Base-by-base conservation (phyloP, 345 rosid genomes). In the Gossypium anomalum region DNA sequence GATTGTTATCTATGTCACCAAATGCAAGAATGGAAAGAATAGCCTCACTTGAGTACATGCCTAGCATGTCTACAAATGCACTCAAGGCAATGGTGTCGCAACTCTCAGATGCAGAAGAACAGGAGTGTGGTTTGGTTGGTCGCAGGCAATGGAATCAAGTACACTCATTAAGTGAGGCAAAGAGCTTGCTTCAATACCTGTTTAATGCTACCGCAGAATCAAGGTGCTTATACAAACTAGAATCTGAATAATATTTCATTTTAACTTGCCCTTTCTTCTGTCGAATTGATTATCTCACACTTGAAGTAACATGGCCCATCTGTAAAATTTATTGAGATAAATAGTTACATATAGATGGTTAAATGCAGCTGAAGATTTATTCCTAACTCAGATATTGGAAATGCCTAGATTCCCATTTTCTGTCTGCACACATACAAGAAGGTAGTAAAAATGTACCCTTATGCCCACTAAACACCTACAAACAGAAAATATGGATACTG, bases 41-140 rank as follows among this genome's bases (percentile, higher is more conserved):
- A 62, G 84, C 88, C 74, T 85, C 92, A 71, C 87, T 92, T 41
- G 93, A 92, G 83, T 83, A 67, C 76, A 89, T 92, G 94, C 75
- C 88, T 78, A 86, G 81, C 80, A 82, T 89, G 87, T 86, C 97
- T 60, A 86, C 94, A 70, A 83, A 83, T 80, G 85, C 88, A 41
- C 92, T 92, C 71, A 85, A 70, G 57, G 83, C 85, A 59, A 92
- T 92, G 97, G 89, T 88, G 78, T 89, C 97, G 63, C 94, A 92
- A 80, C 89, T 92, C 82, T 89, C 88, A 34, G 97, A 88, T 81
- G 93, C 92, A 85, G 91, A 89, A 82, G 93, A 89, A 78, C 84
- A 83, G 71, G 97, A 89, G 74, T 89, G 87, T 65, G 85, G 81
- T 20, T 76, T 87, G 67, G 78, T 83, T 66, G 87, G 83, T 57